These are phyloP conservation scores for Polygonum aviculare DNA, from an alignment of 148 eudicot species.

Conservation along the genomic window DNA sequence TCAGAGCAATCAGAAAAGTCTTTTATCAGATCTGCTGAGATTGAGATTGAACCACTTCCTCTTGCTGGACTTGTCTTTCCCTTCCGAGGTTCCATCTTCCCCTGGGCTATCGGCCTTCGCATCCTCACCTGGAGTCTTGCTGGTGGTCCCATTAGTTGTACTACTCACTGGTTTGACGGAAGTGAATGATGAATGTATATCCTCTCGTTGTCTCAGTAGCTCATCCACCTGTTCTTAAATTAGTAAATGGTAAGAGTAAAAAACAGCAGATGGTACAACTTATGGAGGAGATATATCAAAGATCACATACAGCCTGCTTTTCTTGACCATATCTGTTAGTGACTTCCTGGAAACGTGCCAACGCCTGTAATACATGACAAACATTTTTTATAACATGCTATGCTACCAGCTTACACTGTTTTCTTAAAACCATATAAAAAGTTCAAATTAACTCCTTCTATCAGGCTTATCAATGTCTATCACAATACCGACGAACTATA, in stretches of 20 bases:
- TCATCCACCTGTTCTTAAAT: conserved; percentile 46
- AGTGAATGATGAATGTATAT: conserved; percentile 48
- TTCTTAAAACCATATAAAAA: neutral
- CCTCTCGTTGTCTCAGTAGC: conserved; percentile 52
- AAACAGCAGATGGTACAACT: neutral
- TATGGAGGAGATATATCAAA: neutral
- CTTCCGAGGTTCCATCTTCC: conserved; percentile 47
- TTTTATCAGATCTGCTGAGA: conserved; percentile 46
- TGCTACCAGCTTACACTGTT: neutral
- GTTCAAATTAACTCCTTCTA: neutral
- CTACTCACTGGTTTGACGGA: conserved; percentile 21
- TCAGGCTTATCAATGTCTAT: neutral
- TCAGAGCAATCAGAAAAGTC: conserved; percentile 5
- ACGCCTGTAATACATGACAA: conserved; percentile 40
- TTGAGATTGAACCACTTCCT: conserved; percentile 61
- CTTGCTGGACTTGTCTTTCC: conserved; percentile 42
- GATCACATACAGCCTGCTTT: conserved; percentile 73
- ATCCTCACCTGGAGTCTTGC: conserved; percentile 39
- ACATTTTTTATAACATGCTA: neutral
- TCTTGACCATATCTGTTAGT: conserved; percentile 85
- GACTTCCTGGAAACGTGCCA: conserved; percentile 93
- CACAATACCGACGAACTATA: neutral
- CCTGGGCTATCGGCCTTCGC: conserved; percentile 40
- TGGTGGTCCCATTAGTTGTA: conserved; percentile 37
- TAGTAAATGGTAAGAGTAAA: neutral